Evolutionary conservation across 768 basidiomycete genomes (phyloP).

Genomic region (Trametes coccinea): DNA sequence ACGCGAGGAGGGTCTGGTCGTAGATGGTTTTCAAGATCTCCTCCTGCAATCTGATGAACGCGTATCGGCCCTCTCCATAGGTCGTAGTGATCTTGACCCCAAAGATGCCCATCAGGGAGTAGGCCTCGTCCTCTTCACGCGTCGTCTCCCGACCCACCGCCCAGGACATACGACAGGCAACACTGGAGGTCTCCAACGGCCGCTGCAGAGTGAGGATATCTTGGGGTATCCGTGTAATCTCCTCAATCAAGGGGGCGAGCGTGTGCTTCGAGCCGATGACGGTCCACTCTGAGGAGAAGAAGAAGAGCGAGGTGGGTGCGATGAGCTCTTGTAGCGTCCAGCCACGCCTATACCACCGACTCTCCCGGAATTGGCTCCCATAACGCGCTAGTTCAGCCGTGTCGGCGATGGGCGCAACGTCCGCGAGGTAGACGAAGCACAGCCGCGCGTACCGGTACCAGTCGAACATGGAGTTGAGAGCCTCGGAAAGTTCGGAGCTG

Average conservation of each 20-base stretch:
- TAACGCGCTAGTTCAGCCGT: neutral
- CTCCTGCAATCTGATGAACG: constrained; percentile 18
- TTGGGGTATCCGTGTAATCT: constrained; percentile 5
- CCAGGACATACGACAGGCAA: constrained; percentile 20
- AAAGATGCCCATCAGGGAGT: constrained; percentile 23
- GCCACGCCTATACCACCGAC: constrained; percentile 11
- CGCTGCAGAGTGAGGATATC: neutral
- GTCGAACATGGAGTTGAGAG: constrained; percentile 17
- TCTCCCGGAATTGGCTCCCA: neutral
- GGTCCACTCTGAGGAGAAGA: constrained; percentile 11
- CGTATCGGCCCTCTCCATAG: constrained; percentile 18
- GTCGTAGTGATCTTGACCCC: constrained; percentile 13
- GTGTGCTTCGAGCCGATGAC: constrained; percentile 15
- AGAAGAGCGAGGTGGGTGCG: constrained; percentile 8
- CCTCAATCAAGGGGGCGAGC: constrained; percentile 4
- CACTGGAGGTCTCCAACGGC: neutral
- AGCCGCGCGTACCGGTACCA: constrained; percentile 12
- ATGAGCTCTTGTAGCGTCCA: constrained; percentile 21
- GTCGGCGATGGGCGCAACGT: constrained; percentile 1
- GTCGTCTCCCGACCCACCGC: constrained; percentile 10
- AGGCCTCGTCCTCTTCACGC: constrained; percentile 18
- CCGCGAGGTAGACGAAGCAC: constrained; percentile 16
- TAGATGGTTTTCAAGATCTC: constrained; percentile 17
- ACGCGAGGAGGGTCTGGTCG: constrained; percentile 18
- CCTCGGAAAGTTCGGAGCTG: constrained; percentile 17